Evolutionary conservation across 345 rosid genomes (phyloP).

Genomic region (Brassica incana): DNA sequence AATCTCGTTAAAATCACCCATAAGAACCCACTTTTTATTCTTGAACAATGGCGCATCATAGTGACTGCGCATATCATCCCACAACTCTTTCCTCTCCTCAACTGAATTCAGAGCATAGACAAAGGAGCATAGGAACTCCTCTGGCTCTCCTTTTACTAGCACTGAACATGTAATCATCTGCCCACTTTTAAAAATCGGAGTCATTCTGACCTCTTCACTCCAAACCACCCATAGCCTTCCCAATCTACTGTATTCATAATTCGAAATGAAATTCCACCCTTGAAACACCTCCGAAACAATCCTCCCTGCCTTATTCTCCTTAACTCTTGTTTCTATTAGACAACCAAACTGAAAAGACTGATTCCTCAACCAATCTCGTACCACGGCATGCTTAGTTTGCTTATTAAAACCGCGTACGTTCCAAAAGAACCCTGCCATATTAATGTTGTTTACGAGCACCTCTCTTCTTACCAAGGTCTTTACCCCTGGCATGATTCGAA

Average conservation of each 20-base stretch:
- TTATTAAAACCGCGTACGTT: not conserved
- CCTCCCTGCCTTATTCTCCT: not conserved
- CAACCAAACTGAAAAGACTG: not conserved
- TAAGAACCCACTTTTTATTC: no score
- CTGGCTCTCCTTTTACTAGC: not conserved
- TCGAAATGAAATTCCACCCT: not conserved
- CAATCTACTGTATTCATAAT: not conserved
- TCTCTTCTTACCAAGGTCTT: not conserved
- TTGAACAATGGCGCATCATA: not conserved
- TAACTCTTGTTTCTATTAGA: no score
- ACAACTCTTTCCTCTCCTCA: not conserved
- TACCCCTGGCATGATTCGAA: not conserved
- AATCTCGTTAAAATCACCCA: not conserved
- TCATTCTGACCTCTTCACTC: not conserved
- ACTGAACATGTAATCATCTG: not conserved
- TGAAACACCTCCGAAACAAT: not conserved
- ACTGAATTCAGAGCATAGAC: not conserved
- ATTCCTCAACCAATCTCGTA: not conserved
- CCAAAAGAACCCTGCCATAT: not conserved
- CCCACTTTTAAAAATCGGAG: not conserved
- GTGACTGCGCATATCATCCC: not conserved
- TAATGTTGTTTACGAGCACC: not conserved
- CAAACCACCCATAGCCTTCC: not conserved
- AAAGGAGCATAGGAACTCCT: not conserved
- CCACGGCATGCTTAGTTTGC: not conserved